A percentile compares a stretch with the other conserved stretches of the same genome.
Conservation (phyloP, 2,329 filamentous ascomycete species). For the Microcyclosporella mali region DNA sequence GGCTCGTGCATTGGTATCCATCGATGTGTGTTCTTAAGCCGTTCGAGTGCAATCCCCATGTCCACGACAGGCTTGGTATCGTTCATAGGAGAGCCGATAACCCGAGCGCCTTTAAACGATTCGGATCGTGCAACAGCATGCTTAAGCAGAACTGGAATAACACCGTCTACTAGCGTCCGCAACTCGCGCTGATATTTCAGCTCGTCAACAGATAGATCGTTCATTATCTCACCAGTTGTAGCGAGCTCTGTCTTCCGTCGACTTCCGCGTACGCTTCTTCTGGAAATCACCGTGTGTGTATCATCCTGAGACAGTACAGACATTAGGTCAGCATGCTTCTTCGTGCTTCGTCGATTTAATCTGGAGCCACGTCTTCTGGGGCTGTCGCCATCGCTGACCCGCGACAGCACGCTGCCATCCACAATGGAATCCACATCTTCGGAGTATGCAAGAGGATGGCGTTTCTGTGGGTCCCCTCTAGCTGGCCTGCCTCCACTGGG, state of each 20-base stretch:
- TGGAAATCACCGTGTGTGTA: slow-evolving; percentile 65
- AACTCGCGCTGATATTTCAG: slow-evolving; percentile 83
- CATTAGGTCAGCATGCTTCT: slow-evolving; percentile 88
- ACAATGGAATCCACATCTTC: slow-evolving; percentile 25
- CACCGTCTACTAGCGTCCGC: slow-evolving; percentile 86
- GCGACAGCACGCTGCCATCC: slow-evolving; percentile 22
- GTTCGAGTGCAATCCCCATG: slow-evolving; percentile 87
- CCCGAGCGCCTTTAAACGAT: slow-evolving; percentile 32
- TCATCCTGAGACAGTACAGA: slow-evolving; percentile 69
- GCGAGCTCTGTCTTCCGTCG: slow-evolving; percentile 59
- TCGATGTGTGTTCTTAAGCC: slow-evolving; percentile 72
- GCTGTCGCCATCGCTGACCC: slow-evolving; percentile 26
- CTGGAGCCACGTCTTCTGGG: slow-evolving; percentile 34
- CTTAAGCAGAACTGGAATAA: slow-evolving; percentile 84
- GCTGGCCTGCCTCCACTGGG: slow-evolving; percentile 51
- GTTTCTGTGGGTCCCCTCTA: slow-evolving; percentile 3
- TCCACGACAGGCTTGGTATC: slow-evolving; percentile 72
- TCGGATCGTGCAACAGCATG: slow-evolving; percentile 72
- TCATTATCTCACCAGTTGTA: slow-evolving; percentile 68
- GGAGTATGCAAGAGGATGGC: slow-evolving; percentile 23
- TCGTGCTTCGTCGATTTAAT: slow-evolving; percentile 63
- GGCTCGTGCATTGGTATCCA: slow-evolving; percentile 69
- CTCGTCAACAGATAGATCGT: slow-evolving; percentile 77
- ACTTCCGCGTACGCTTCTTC: slow-evolving; percentile 70
- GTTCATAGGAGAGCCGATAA: slow-evolving; percentile 33